A percentile compares a stretch with the other conserved stretches of the same genome.
Evolutionary conservation across 331 rosid genomes (phyloP).

Genomic region (Acacia pycnantha): DNA sequence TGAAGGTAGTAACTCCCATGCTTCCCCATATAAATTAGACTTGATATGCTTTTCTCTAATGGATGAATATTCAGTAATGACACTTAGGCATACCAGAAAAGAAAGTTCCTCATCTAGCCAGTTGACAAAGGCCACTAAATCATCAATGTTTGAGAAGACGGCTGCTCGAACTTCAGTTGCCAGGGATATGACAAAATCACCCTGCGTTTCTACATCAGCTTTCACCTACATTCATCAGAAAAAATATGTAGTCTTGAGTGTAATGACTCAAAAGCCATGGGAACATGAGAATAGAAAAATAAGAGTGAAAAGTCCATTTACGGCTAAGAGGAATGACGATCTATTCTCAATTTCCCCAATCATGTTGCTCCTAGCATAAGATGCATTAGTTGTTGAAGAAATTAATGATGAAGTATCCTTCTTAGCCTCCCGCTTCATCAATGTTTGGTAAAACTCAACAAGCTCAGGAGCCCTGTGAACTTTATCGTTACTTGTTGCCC

Average conservation of each 20-base stretch:
- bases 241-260: neutral
- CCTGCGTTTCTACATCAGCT: constrained; percentile 90
- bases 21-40: constrained; percentile 4
- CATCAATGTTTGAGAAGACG: constrained; percentile 64
- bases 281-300: constrained; percentile 10
- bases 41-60: neutral
- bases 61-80: neutral
- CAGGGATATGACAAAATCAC: constrained; percentile 75
- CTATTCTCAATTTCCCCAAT: constrained; percentile 83
- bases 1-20: constrained; percentile 1
- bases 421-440: constrained; percentile 88
- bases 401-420: constrained; percentile 63
- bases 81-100: constrained; percentile 60
- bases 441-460: constrained; percentile 82
- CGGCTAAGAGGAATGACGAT: constrained; percentile 86
- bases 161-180: constrained; percentile 89
- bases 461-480: constrained; percentile 80
- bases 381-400: constrained; percentile 55
- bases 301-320: constrained; percentile 29
- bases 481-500: constrained; percentile 56
- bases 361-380: constrained; percentile 77
- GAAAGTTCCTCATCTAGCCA: constrained; percentile 91
- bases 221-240: constrained; percentile 56
- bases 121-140: constrained; percentile 76
- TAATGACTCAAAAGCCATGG: constrained; percentile 13